Percentiles rank a stretch among this genome's conserved stretches.
These are phyloP conservation scores for Suillus sp. DNA, from an alignment of 768 basidiomycete species.

Conservation along the genomic window DNA sequence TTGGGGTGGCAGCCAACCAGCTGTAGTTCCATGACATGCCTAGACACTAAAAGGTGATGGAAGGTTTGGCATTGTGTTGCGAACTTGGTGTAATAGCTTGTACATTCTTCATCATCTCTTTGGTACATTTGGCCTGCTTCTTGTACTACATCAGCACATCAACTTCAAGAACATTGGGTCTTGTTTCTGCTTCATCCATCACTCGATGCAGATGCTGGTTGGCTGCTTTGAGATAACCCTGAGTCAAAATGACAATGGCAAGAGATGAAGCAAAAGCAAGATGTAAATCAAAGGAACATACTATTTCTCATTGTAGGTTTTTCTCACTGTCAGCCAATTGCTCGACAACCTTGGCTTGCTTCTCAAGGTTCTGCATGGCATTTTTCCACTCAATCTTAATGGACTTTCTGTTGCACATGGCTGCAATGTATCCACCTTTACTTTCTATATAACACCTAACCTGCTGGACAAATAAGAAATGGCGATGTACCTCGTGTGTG, in stretches of 20 bases:
- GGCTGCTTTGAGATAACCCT: constrained; percentile 52
- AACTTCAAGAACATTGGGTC: constrained; percentile 31
- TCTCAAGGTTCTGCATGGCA: constrained; percentile 54
- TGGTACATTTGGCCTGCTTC: constrained; percentile 42
- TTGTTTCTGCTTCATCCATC: constrained; percentile 30
- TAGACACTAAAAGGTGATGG: too few species aligned
- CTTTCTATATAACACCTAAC: constrained; percentile 59
- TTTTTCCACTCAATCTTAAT: constrained; percentile 75
- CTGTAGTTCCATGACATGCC: too few species aligned
- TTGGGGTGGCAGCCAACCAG: too few species aligned
- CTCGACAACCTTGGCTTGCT: constrained; percentile 66
- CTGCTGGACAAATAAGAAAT: background rate
- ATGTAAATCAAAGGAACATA: constrained; percentile 36
- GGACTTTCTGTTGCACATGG: constrained; percentile 88
- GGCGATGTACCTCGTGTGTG: constrained; percentile 62
- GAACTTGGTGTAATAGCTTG: too few species aligned
- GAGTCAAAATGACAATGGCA: constrained; percentile 6
- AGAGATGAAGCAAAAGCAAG: background rate
- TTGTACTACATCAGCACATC: constrained; percentile 39
- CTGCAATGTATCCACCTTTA: constrained; percentile 89
- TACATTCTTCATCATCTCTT: constrained; percentile 42
- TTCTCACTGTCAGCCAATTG: constrained; percentile 65
- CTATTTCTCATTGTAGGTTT: constrained; percentile 57
- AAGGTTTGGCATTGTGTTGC: too few species aligned
- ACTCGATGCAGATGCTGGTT: constrained; percentile 34